These are phyloP conservation scores for Acmispon strigosus DNA, from an alignment of 306 rosid species.

Conservation along the genomic window DNA sequence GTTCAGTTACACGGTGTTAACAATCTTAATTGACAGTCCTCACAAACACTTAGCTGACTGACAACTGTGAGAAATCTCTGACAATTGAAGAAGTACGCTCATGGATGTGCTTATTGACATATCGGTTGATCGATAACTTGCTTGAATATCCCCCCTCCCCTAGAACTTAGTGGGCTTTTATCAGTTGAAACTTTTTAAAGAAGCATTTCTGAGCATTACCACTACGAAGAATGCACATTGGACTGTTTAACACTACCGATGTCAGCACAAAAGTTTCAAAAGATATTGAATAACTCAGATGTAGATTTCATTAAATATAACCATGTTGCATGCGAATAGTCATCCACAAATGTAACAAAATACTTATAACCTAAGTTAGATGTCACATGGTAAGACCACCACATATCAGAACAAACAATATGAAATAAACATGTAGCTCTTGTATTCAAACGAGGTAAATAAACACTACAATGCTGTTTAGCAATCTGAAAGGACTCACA, in stretches of 20 bases:
- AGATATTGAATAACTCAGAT: background rate
- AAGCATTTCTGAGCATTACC: background rate
- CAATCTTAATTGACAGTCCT: too few species aligned
- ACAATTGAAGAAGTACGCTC: too few species aligned
- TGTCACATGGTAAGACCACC: background rate
- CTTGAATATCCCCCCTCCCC: too few species aligned
- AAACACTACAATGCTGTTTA: background rate
- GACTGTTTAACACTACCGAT: background rate
- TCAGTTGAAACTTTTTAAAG: too few species aligned
- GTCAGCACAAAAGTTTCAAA: background rate
- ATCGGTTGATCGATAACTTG: too few species aligned
- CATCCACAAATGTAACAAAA: background rate
- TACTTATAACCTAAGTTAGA: background rate
- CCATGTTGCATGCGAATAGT: background rate
- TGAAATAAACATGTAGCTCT: too few species aligned
- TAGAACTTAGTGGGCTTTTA: too few species aligned
- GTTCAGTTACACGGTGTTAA: too few species aligned
- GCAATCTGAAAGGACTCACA: background rate
- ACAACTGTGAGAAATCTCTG: too few species aligned
- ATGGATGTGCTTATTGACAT: too few species aligned
- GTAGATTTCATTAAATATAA: background rate
- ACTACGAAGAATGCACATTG: background rate
- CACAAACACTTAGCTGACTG: too few species aligned
- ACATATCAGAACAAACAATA: background rate
- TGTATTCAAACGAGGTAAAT: background rate